These are phyloP conservation scores for Ilyonectria destructans DNA, from an alignment of 2,329 filamentous ascomycete species.

Conservation along the genomic window DNA sequence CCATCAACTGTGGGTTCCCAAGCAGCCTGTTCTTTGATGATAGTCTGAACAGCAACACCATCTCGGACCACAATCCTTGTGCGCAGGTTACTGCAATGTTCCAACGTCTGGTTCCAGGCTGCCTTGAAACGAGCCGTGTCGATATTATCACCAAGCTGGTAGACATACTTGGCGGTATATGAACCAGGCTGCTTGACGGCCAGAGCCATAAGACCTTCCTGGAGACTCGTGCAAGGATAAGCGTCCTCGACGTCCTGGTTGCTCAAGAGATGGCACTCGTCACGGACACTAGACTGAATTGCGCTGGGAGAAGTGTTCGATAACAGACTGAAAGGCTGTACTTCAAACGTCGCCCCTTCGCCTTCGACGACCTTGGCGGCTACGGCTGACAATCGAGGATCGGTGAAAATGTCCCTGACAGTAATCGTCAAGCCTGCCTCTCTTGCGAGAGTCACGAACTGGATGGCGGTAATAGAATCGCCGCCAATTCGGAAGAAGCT, in stretches of 20 bases:
- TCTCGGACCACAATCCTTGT: slow-evolving; percentile 10
- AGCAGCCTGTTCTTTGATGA: neutral
- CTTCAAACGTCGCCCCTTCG: neutral
- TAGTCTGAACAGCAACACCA: slow-evolving; percentile 6
- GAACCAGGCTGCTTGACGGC: slow-evolving; percentile 27
- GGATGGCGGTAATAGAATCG: slow-evolving; percentile 44
- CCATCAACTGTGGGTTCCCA: slow-evolving; percentile 7
- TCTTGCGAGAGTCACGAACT: slow-evolving; percentile 37
- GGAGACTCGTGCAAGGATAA: slow-evolving; percentile 56
- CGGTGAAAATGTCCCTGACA: slow-evolving; percentile 30
- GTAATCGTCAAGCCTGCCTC: slow-evolving; percentile 16
- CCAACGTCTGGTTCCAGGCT: slow-evolving; percentile 6
- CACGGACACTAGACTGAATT: neutral
- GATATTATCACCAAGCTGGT: slow-evolving; percentile 5
- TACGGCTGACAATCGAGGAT: slow-evolving; percentile 3
- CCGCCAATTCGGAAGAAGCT: slow-evolving; percentile 35
- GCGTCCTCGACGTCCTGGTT: slow-evolving; percentile 48
- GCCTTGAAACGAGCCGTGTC: slow-evolving; percentile 4
- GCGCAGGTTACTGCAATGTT: slow-evolving; percentile 5
- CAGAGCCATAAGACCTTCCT: slow-evolving; percentile 54
- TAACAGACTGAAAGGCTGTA: slow-evolving; percentile 1
- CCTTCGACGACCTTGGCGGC: neutral
- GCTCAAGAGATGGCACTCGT: slow-evolving; percentile 4
- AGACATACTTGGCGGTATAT: slow-evolving; percentile 28
- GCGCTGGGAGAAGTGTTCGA: neutral